phyloP scores from a whole-genome alignment of 2,329 filamentous ascomycete species.

The Trichocomaceae sp. region DNA sequence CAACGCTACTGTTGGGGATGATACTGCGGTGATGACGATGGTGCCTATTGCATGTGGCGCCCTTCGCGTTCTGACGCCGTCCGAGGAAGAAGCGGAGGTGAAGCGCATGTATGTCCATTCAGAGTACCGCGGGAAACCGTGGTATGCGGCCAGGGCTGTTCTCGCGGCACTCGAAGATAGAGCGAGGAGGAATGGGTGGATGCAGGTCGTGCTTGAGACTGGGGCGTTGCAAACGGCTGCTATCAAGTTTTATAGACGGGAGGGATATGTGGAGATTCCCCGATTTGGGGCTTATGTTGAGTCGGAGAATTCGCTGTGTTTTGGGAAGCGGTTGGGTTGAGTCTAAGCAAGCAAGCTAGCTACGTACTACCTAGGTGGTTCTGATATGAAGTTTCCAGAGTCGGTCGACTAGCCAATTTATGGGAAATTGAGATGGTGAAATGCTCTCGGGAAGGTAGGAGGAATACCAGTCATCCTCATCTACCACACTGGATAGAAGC shows the following conservation, averaged over 20 bases:
- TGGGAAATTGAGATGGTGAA: conserved; percentile 18
- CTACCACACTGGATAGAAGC: conserved; percentile 27
- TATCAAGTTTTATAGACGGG: not conserved
- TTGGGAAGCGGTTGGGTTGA: not conserved
- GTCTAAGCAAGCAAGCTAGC: too few relatives aligned
- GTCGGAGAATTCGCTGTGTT: not conserved
- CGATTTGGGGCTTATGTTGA: not conserved
- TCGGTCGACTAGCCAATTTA: conserved; percentile 20
- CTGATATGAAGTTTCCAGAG: conserved; percentile 17
- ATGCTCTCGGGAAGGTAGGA: conserved; percentile 22
- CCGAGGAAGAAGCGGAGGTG: not conserved
- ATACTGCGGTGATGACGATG: not conserved
- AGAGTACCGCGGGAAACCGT: not conserved
- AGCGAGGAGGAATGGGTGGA: not conserved
- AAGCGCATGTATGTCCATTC: not conserved
- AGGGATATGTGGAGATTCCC: not conserved
- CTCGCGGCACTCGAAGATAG: not conserved
- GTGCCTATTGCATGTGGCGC: not conserved
- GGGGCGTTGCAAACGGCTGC: not conserved
- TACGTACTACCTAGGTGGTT: too few relatives aligned
- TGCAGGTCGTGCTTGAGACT: not conserved
- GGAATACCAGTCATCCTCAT: conserved; percentile 27
- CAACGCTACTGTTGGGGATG: not conserved
- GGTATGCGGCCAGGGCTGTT: not conserved
- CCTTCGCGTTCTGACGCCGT: not conserved